Evolutionary conservation across 441 rosid genomes (phyloP).

Genomic region (Rhodomyrtus psidioides): DNA sequence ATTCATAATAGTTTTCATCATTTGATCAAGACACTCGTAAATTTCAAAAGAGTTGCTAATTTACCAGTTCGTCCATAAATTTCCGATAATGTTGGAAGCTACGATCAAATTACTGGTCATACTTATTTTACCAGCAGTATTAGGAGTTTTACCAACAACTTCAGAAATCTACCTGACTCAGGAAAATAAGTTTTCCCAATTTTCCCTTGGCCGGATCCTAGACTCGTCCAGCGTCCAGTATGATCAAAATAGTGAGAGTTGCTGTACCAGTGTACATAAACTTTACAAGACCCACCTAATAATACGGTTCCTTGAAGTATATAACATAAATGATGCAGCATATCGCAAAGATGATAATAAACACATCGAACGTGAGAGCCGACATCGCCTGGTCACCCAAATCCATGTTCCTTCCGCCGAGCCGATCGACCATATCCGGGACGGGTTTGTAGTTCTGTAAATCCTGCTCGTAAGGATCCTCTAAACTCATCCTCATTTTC

Average conservation of each 20-base stretch:
- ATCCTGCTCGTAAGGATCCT: constrained; percentile 66
- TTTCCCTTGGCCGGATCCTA: too few species aligned
- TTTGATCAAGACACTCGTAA: too few species aligned
- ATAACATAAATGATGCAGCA: constrained; percentile 50
- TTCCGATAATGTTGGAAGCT: not conserved
- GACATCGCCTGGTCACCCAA: constrained; percentile 75
- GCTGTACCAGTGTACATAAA: not conserved
- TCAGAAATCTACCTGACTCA: too few species aligned
- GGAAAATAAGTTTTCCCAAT: too few species aligned
- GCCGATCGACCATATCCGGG: constrained; percentile 81
- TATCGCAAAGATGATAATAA: constrained; percentile 43
- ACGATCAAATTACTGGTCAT: not conserved
- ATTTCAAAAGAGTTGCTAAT: too few species aligned
- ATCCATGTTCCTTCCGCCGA: constrained; percentile 72
- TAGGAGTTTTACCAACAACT: too few species aligned
- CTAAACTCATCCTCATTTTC: constrained; percentile 58
- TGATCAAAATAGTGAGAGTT: not conserved
- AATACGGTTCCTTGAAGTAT: constrained; percentile 59
- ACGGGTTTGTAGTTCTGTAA: constrained; percentile 30
- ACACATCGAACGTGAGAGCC: constrained; percentile 66
- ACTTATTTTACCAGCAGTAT: too few species aligned
- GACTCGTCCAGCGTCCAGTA: not conserved
- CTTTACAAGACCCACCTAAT: not conserved
- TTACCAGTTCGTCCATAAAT: too few species aligned
- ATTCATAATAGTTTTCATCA: not conserved